phyloP scores from a whole-genome alignment of 1,284 basidiomycete genomes.

The Puccinia horiana region DNA sequence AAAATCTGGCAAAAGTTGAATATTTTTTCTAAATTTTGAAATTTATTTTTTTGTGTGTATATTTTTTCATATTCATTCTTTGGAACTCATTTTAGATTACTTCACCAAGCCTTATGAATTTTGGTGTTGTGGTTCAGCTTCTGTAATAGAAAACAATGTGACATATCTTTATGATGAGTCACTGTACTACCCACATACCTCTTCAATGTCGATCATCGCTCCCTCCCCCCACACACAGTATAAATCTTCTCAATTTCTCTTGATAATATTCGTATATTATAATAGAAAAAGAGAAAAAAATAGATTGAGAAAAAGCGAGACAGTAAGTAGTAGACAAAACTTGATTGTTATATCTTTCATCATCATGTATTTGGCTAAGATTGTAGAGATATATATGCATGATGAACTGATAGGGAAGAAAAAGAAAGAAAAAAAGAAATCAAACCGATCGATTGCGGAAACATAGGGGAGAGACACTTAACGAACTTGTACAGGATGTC shows the following conservation, averaged over 20 bases:
- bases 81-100: too few species aligned
- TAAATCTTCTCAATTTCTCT: neutral
- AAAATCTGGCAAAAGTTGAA: too few species aligned
- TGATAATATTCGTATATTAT: neutral
- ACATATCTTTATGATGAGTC: too few species aligned
- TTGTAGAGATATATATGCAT: slow-evolving; percentile 31
- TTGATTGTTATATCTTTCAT: slow-evolving; percentile 50
- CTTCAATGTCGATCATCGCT: too few species aligned
- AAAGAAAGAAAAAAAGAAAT: slow-evolving; percentile 51
- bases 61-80: too few species aligned
- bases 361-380: slow-evolving; percentile 20
- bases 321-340: neutral
- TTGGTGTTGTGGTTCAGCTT: too few species aligned
- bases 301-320: neutral
- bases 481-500: neutral
- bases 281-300: neutral
- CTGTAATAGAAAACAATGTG: too few species aligned
- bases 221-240: neutral
- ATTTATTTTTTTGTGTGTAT: too few species aligned
- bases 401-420: slow-evolving; percentile 28
- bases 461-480: neutral
- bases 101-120: too few species aligned
- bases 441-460: slow-evolving; percentile 24
- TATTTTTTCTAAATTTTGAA: too few species aligned
- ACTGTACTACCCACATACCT: too few species aligned